A percentile compares a stretch with the other conserved stretches of the same genome.
These are phyloP conservation scores for Tolypocladium paradoxum DNA, from an alignment of 2,329 filamentous ascomycete species.

Conservation along the genomic window DNA sequence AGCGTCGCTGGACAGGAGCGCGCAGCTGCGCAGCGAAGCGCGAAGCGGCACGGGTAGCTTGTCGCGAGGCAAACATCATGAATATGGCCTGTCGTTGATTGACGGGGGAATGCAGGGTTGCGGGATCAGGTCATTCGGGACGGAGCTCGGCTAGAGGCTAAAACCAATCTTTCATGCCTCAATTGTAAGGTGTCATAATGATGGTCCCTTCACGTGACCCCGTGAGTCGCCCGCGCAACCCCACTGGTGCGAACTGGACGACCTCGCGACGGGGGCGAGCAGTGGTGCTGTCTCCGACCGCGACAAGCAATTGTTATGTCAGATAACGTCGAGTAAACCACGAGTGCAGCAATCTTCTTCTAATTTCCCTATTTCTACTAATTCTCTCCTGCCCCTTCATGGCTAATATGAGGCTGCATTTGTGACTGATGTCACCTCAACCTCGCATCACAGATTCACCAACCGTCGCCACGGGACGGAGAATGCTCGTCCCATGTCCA, in stretches of 20 bases:
- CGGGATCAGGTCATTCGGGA: constrained; percentile 21
- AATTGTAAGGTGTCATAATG: constrained; percentile 15
- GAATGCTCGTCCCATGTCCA: background rate
- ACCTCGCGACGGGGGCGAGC: background rate
- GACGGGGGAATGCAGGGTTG: constrained; percentile 15
- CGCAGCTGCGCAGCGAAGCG: constrained; percentile 52
- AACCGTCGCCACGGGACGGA: background rate
- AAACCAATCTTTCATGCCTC: constrained; percentile 17
- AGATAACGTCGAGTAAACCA: background rate
- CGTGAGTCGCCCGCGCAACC: constrained; percentile 13
- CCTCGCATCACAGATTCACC: background rate
- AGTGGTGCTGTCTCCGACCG: background rate
- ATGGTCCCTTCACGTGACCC: constrained; percentile 15
- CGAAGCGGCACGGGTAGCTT: constrained; percentile 49
- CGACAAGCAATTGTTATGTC: background rate
- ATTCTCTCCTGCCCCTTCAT: too few species aligned
- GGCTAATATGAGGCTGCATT: background rate
- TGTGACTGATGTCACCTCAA: background rate
- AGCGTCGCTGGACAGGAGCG: constrained; percentile 54
- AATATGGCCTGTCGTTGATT: constrained; percentile 9
- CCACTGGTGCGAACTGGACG: background rate
- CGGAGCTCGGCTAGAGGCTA: constrained; percentile 20
- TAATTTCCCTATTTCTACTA: background rate
- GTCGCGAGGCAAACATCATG: constrained; percentile 56
- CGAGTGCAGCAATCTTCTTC: background rate